Base-by-base conservation (phyloP, 441 rosid species). In the Pelargonium cotyledonis region DNA sequence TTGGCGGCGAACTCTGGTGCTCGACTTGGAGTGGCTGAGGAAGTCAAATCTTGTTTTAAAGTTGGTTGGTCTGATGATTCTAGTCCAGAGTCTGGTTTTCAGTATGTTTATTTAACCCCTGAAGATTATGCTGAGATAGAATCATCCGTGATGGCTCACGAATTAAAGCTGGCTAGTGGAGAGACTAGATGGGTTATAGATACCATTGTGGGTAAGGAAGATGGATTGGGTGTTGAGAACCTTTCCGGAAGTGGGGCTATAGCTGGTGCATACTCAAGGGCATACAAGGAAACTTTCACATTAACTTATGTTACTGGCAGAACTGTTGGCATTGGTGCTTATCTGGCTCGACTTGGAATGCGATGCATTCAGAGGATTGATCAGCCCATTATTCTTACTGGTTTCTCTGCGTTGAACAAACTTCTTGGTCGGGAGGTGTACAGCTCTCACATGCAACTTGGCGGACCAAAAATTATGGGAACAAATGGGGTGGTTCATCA, bases 361-460 rank as follows among this genome's bases (percentile, higher is more conserved):
- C 83, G 99, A 65, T 96, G 99, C 86, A 96, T 96, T 77, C 99
- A 96, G 82, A 88, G 99, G 81, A 83, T 96, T 51, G 99, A 96
- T 80, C 99, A 96, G 80, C 99, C 99, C 43, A 96, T 96, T 75
- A 93, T 96, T 78, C 84, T 96, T 80, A 93, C 99, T 3, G 99
- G 99, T 53, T 96, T 96, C 85, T 91, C 99, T 53, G 96, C 99
- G 14, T 78, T 96, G 73, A 96, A 96, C 85, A 96, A 96, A 80
- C 92, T 96, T 70, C 99, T 96, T 61, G 99, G 99, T 60, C 94
- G 99, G 44, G 99, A 96, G 80, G 99, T 96, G 35, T 96, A 96
- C 82, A 96, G 99, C 82, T 96, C 99, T 70, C 99, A 96, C 84
- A 92, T 96, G 98, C 99, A 96, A 83, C 99, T 96, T 64, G 99